A percentile compares a stretch with the other conserved stretches of the same genome.
These are phyloP conservation scores for Cunninghamia lanceolata DNA, from an alignment of 75 land plant species.

Conservation along the genomic window DNA sequence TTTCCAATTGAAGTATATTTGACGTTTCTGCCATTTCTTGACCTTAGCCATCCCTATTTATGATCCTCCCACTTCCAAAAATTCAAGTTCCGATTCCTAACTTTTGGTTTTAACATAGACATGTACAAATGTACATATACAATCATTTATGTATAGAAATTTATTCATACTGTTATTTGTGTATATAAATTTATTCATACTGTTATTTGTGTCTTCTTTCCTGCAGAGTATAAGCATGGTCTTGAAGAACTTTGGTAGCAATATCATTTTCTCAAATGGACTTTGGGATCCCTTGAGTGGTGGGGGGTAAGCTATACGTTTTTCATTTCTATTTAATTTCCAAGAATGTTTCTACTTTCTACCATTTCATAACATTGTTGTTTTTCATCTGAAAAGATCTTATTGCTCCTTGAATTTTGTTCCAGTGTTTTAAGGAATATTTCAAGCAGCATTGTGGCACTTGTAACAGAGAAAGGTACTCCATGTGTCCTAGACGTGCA, in stretches of 20 bases:
- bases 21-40: not conserved
- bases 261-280: constrained; percentile 96
- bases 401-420: constrained; percentile 7
- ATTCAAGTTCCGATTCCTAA: not conserved
- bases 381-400: constrained; percentile 4
- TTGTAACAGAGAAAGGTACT: constrained; percentile 86
- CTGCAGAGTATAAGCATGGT: constrained; percentile 54
- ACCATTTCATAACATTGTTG: not conserved
- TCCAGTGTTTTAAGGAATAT: constrained; percentile 82
- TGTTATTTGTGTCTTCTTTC: not conserved
- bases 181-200: not conserved
- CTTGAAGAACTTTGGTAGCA: constrained; percentile 78
- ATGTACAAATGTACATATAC: not conserved
- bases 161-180: not conserved
- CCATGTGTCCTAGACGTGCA: not conserved
- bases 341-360: not conserved
- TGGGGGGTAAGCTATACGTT: constrained; percentile 64
- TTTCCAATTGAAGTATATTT: not conserved
- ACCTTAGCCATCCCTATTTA: not conserved
- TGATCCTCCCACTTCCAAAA: not conserved
- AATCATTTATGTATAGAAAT: not conserved
- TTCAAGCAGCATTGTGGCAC: constrained; percentile 80
- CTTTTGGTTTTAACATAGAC: not conserved
- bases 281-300: constrained; percentile 99
- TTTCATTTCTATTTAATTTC: not conserved